Conservation (phyloP, 495 filamentous ascomycete species). For the Podospora pseudocomata region DNA sequence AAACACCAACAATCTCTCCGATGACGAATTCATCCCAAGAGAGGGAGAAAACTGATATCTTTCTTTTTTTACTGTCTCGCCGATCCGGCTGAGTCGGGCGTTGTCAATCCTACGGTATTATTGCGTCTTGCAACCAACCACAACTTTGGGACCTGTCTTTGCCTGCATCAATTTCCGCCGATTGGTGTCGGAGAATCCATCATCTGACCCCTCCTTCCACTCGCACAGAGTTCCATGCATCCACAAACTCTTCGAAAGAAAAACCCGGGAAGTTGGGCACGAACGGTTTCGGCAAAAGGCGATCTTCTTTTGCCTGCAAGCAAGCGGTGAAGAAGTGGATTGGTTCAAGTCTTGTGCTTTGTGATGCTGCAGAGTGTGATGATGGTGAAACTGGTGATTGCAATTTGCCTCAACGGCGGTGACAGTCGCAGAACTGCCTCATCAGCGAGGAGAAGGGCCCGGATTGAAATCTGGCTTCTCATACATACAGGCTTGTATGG, state of each 20-base stretch:
- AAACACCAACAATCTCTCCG: background rate
- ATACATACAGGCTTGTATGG: background rate
- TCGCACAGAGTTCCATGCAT: background rate
- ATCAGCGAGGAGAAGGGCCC: background rate
- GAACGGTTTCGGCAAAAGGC: background rate
- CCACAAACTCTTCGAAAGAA: background rate
- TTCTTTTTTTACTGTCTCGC: background rate
- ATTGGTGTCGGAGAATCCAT: constrained; percentile 11
- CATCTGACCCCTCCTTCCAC: constrained; percentile 1
- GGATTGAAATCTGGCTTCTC: background rate
- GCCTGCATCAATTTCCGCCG: background rate
- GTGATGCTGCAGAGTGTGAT: background rate
- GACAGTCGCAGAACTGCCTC: background rate
- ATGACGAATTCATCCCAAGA: background rate
- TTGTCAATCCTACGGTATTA: background rate
- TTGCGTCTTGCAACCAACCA: background rate
- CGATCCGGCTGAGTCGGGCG: background rate
- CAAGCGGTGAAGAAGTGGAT: background rate
- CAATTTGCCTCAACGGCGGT: background rate
- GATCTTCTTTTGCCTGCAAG: background rate
- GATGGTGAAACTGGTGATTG: background rate
- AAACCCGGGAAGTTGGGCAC: background rate
- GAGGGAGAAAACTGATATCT: background rate
- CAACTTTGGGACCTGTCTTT: background rate
- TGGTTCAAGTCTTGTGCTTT: background rate